Base-by-base conservation (phyloP, 176 grass and related monocot genomes). In the Juncus effusus region DNA sequence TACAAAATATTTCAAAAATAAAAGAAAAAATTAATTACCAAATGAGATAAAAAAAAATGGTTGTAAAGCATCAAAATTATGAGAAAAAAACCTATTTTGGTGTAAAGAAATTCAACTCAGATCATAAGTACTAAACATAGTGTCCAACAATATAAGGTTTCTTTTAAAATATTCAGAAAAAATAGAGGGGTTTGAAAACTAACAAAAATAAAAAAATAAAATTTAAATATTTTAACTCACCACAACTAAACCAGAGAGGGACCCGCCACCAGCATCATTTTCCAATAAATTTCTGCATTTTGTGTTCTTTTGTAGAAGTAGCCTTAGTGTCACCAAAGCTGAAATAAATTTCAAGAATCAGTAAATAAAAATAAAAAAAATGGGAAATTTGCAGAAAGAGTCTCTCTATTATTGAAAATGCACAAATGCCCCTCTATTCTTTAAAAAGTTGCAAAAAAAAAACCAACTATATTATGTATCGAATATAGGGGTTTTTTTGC, bases 241-340 rank as follows among this genome's bases (percentile, higher is more conserved):
- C 76, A 61, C 83, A 76, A 90, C 86, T 76, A 99, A 82, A 75
- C 85, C 80, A 75, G 89, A 89, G 12, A 99, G 52, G 45, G 89
- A 99, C 66, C 94, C 94, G 0, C 94, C 89, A 62, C 94, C 86
- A 80, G 83, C 79, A 78, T 99, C 94, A 76, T 99, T 96, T 67
- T 99, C 89, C 73, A 93, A 78, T 78, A 99, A 81, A 76, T 86
- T 90, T 14, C 88, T 72, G 69, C 94, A 94, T 76, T 91, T 91
- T 56, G 77, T 81, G 79, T 91, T 91, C 77, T 88, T 96, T 79
- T 88, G 85, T 42, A 91, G 69, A 35, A 91, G 92, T 88, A 91
- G 92, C 74, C 83, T 96, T 60, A 96, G 50, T 67, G 87, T 91
- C 65, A 90, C 69, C 56, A 96, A 77, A 7, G 87, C 87, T 91